phyloP scores from a whole-genome alignment of 1,284 basidiomycete genomes.

The Ceratobasidium theobromae region DNA sequence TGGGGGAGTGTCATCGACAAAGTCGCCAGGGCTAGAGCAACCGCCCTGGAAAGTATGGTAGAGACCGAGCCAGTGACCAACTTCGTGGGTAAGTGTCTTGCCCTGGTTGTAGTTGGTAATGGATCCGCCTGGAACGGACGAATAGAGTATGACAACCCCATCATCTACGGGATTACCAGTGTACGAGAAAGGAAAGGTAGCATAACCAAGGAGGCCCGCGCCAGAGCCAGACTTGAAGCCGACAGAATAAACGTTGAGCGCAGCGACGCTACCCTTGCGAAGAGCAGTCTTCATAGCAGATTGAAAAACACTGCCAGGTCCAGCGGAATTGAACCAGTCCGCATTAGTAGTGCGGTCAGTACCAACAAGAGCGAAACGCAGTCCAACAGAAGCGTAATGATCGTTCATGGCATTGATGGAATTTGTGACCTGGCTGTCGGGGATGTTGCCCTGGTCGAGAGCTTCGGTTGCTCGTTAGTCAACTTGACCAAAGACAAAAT shows the following conservation, averaged over 20 bases:
- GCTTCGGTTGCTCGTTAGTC: background rate
- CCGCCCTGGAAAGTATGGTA: conserved; percentile 64
- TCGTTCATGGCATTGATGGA: conserved; percentile 40
- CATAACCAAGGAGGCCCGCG: conserved; percentile 37
- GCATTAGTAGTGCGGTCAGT: conserved; percentile 44
- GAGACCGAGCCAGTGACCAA: conserved; percentile 52
- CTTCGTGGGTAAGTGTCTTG: conserved; percentile 58
- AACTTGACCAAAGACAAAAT: background rate
- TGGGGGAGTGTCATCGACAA: conserved; percentile 51
- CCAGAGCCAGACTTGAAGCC: conserved; percentile 36
- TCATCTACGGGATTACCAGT: conserved; percentile 37
- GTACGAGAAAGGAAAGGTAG: conserved; percentile 34
- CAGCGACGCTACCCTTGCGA: conserved; percentile 26
- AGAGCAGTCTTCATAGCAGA: conserved; percentile 51
- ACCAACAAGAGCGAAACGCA: conserved; percentile 41
- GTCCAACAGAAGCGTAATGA: conserved; percentile 39
- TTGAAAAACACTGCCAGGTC: conserved; percentile 47
- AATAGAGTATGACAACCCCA: conserved; percentile 39
- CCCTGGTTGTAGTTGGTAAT: conserved; percentile 40
- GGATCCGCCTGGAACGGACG: conserved; percentile 41
- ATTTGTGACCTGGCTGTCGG: conserved; percentile 32
- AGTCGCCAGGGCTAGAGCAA: conserved; percentile 52
- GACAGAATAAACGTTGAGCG: conserved; percentile 35
- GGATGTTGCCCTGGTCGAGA: conserved; percentile 34
- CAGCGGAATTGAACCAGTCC: conserved; percentile 39